These are phyloP conservation scores for Penicillium lividum DNA, from an alignment of 495 filamentous ascomycete species.

Conservation along the genomic window DNA sequence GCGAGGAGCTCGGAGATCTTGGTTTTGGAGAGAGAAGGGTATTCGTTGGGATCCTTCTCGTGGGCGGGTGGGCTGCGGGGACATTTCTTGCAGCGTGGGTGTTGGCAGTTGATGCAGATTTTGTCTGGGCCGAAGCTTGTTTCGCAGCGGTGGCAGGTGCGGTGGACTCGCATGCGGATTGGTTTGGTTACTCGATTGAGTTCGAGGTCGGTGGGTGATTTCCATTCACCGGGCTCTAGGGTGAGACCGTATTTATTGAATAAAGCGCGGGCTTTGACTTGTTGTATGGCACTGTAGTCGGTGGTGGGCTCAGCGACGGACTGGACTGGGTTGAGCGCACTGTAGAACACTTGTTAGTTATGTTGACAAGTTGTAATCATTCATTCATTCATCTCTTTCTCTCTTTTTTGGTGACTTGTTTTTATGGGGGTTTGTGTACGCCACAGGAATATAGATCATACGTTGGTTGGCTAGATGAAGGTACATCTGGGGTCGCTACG, in stretches of 20 bases:
- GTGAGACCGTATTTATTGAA: conserved; percentile 75
- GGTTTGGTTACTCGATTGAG: conserved; percentile 79
- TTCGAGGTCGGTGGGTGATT: conserved; percentile 53
- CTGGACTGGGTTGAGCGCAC: conserved; percentile 13
- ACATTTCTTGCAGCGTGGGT: conserved; percentile 77
- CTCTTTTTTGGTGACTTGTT: background rate
- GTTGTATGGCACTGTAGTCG: conserved; percentile 48
- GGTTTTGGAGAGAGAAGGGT: conserved; percentile 41
- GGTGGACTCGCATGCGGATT: conserved; percentile 88
- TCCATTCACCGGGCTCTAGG: conserved; percentile 70
- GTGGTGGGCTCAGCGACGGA: conserved; percentile 28
- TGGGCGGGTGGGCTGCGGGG: conserved; percentile 62
- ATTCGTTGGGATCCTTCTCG: conserved; percentile 17
- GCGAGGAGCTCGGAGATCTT: conserved; percentile 28
- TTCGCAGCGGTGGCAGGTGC: conserved; percentile 76
- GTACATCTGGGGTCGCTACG: conserved; percentile 18
- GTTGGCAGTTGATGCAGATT: conserved; percentile 70
- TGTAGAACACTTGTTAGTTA: conserved; percentile 7
- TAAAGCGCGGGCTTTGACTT: conserved; percentile 68
- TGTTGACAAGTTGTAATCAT: background rate
- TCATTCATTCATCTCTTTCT: background rate
- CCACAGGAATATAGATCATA: conserved; percentile 25
- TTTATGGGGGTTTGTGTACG: background rate
- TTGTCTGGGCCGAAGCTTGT: conserved; percentile 70
- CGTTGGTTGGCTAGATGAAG: conserved; percentile 28